These are phyloP conservation scores for Globisporangium iwayamae DNA, from an alignment of 352 stramenopile species.

Conservation along the genomic window DNA sequence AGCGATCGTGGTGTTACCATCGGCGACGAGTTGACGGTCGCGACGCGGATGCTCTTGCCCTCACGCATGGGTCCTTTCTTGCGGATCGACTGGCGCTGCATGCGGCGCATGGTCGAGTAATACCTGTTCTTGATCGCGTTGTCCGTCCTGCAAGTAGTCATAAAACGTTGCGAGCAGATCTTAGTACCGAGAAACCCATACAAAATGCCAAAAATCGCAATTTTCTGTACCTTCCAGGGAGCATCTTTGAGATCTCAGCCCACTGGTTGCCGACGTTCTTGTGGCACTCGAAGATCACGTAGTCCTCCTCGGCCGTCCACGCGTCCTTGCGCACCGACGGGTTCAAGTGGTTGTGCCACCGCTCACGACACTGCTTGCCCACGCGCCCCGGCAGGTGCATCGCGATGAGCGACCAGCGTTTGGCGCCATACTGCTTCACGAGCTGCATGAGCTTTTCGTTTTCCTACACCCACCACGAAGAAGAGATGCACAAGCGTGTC, in stretches of 20 bases:
- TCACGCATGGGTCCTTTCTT: constrained; percentile 83
- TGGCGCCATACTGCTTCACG: constrained; percentile 87
- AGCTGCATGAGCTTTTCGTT: constrained; percentile 87
- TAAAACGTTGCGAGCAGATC: background rate
- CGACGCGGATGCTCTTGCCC: constrained; percentile 76
- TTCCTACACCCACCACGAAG: constrained; percentile 30
- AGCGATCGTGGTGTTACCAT: constrained; percentile 22
- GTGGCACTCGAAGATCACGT: constrained; percentile 89
- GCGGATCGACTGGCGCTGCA: constrained; percentile 84
- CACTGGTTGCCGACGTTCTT: constrained; percentile 92
- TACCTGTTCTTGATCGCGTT: constrained; percentile 92
- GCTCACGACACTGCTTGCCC: constrained; percentile 87
- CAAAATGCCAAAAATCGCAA: background rate
- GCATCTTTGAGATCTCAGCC: constrained; percentile 90
- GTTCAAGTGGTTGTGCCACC: constrained; percentile 89
- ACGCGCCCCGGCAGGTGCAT: constrained; percentile 86
- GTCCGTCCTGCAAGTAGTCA: constrained; percentile 49
- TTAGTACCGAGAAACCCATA: background rate
- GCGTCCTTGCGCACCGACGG: constrained; percentile 85
- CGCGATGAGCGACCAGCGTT: constrained; percentile 88
- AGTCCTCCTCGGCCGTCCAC: constrained; percentile 89
- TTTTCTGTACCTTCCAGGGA: constrained; percentile 61
- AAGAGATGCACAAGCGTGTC: background rate
- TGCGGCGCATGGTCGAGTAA: constrained; percentile 90
- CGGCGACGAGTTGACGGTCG: constrained; percentile 47